Conservation (phyloP, 1,284 basidiomycete species). For the Thecaphora frezii region DNA sequence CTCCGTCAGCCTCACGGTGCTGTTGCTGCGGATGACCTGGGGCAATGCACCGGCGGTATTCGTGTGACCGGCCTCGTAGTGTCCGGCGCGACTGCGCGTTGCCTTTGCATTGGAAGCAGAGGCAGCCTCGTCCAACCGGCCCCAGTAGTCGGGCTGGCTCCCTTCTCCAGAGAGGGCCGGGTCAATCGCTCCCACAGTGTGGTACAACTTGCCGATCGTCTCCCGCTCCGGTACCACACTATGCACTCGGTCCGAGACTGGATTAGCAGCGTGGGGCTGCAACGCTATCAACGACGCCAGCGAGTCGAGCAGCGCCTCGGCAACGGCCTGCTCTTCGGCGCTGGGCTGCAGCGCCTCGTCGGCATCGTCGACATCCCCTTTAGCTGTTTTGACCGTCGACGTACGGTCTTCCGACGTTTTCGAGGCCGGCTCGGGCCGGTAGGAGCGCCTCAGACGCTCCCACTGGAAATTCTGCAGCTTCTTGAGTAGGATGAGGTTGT, state of each 20-base stretch:
- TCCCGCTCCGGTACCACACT: conserved; percentile 9
- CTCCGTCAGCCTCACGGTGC: conserved; percentile 27
- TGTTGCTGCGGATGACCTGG: conserved; percentile 29
- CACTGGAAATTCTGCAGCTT: conserved; percentile 51
- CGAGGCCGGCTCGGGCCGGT: conserved; percentile 8
- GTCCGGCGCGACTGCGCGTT: background rate
- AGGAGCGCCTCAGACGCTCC: conserved; percentile 36
- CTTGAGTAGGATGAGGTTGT: conserved; percentile 36
- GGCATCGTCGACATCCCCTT: background rate
- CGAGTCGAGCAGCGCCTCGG: conserved; percentile 29
- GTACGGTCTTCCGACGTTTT: background rate
- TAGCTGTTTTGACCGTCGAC: background rate
- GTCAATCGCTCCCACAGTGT: conserved; percentile 32
- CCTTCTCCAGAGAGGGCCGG: conserved; percentile 29
- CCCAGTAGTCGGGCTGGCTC: conserved; percentile 40
- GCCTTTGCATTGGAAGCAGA: conserved; percentile 1
- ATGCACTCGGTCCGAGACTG: conserved; percentile 7
- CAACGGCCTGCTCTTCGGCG: conserved; percentile 32
- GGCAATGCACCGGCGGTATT: conserved; percentile 18
- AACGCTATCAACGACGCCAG: conserved; percentile 27
- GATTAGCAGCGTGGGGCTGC: conserved; percentile 16
- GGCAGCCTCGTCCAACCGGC: conserved; percentile 28
- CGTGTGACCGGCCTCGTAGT: background rate
- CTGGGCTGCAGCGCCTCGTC: conserved; percentile 11
- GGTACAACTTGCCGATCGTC: conserved; percentile 20